A percentile compares a stretch with the other conserved stretches of the same genome.
Evolutionary conservation across 495 filamentous ascomycete genomes (phyloP).

Genomic region (Hypoxylon cercidicola): DNA sequence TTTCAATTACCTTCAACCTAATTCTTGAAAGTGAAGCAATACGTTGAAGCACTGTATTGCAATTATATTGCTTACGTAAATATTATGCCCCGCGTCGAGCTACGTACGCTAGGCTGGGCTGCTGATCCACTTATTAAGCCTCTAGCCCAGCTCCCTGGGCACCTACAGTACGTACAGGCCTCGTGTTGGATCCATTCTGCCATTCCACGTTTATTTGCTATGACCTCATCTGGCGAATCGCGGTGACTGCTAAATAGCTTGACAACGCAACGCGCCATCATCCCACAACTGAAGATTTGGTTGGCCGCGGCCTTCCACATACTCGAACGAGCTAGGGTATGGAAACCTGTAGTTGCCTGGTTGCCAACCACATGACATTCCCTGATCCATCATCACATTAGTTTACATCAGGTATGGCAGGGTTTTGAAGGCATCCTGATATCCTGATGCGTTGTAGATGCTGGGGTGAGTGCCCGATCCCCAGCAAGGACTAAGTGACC

Average conservation of each 20-base stretch:
- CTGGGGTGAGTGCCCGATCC: constrained; percentile 31
- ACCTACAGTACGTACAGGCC: not conserved
- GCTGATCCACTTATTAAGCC: not conserved
- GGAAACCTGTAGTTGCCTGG: constrained; percentile 2
- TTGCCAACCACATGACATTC: constrained; percentile 24
- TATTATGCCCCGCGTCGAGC: not conserved
- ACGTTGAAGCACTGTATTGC: not conserved
- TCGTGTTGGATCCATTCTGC: no score
- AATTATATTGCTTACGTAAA: not conserved
- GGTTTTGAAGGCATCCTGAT: not conserved
- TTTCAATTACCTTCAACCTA: no score
- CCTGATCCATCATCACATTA: constrained; percentile 14
- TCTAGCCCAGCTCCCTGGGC: not conserved
- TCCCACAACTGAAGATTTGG: constrained; percentile 24
- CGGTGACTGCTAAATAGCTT: constrained; percentile 4
- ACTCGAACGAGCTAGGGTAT: constrained; percentile 19
- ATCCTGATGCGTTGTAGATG: constrained; percentile 10
- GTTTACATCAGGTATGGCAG: not conserved
- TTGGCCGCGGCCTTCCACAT: constrained; percentile 32
- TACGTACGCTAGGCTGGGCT: not conserved
- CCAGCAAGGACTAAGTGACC: constrained; percentile 5
- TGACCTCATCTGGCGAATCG: constrained; percentile 31
- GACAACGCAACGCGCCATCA: constrained; percentile 36
- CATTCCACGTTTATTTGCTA: constrained; percentile 4
- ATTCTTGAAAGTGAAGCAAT: no score